Conservation (phyloP, 768 basidiomycete species). For the Rhodosporidiobolus odoratus region DNA sequence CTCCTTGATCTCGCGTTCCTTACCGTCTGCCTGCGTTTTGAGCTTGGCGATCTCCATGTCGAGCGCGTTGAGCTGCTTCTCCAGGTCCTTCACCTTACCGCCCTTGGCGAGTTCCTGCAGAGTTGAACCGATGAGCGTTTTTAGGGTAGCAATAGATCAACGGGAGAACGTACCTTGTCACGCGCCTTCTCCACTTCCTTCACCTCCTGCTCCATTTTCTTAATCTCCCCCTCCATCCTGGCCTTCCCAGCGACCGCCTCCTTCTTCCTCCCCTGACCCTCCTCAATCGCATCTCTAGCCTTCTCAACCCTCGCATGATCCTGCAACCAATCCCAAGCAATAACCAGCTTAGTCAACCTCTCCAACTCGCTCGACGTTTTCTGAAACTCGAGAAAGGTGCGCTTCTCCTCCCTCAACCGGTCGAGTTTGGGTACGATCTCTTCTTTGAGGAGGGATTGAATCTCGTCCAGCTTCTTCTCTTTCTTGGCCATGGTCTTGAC, state of each 20-base stretch:
- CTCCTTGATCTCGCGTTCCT: constrained; percentile 65
- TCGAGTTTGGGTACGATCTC: constrained; percentile 94
- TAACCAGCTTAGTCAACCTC: constrained; percentile 68
- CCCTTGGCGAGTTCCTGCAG: constrained; percentile 78
- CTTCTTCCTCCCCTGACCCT: constrained; percentile 42
- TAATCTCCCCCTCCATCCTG: constrained; percentile 61
- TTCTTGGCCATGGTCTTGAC: constrained; percentile 94
- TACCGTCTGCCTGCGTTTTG: constrained; percentile 78
- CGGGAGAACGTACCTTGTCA: constrained; percentile 51
- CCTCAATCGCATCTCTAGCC: constrained; percentile 44
- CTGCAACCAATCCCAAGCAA: constrained; percentile 77
- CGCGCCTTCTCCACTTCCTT: constrained; percentile 65
- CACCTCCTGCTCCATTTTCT: constrained; percentile 65
- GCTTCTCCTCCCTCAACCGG: constrained; percentile 80
- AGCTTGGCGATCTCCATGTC: constrained; percentile 77
- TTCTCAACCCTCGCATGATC: constrained; percentile 44
- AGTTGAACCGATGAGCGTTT: not conserved
- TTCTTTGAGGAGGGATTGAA: constrained; percentile 68
- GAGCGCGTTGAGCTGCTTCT: constrained; percentile 69
- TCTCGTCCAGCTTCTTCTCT: constrained; percentile 88
- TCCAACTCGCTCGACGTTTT: constrained; percentile 84
- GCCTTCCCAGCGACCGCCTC: constrained; percentile 54
- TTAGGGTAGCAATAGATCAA: not conserved
- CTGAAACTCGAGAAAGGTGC: constrained; percentile 80
- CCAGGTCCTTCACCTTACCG: constrained; percentile 79